Percentiles rank a stretch among this genome's conserved stretches.
These are phyloP conservation scores for Brasenia schreberi DNA, from an alignment of 164 flowering plant species.

Conservation along the genomic window DNA sequence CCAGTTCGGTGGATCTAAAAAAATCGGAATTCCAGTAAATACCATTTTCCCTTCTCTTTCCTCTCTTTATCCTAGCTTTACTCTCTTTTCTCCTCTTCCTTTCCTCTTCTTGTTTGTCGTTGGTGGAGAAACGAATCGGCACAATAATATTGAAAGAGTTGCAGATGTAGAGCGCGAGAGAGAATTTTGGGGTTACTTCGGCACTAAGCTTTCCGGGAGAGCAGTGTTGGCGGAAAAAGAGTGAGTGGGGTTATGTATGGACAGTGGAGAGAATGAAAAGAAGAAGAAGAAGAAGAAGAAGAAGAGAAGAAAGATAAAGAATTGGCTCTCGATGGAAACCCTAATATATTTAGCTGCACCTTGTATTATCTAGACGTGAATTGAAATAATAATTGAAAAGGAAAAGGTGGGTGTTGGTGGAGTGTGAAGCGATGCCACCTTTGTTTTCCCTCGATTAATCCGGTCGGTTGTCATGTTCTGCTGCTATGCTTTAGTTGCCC, in stretches of 20 bases:
- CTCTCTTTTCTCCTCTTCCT: constrained; percentile 14
- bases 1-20: constrained; percentile 83
- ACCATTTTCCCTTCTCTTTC: constrained; percentile 27
- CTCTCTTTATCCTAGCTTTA: background rate
- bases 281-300: too few relatives aligned
- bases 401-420: background rate
- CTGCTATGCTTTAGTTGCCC: background rate
- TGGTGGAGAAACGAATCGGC: background rate
- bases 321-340: too few relatives aligned
- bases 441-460: background rate
- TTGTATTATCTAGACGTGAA: background rate
- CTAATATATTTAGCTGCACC: too few relatives aligned
- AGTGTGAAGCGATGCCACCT: background rate
- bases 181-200: background rate
- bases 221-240: background rate
- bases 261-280: background rate
- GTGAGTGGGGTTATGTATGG: background rate
- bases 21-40: constrained; percentile 58
- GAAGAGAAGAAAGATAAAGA: too few relatives aligned
- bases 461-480: background rate
- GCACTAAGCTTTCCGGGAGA: background rate
- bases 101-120: constrained; percentile 14
- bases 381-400: background rate
- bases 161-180: background rate
- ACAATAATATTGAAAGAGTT: background rate